These are phyloP conservation scores for Pouteria glomerata DNA, from an alignment of 148 eudicot genomes.

Conservation along the genomic window DNA sequence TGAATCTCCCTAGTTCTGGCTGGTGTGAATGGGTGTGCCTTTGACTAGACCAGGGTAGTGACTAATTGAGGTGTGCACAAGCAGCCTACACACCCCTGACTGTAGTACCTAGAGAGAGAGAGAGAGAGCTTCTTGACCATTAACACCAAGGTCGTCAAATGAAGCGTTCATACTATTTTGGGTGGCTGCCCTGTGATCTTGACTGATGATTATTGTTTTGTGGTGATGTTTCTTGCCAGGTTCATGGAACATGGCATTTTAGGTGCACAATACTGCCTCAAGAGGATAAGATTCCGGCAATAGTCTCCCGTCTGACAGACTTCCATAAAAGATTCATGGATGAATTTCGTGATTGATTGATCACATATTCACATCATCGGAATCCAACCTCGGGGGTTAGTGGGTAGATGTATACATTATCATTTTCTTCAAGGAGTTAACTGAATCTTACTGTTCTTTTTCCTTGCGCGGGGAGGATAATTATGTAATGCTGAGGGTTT, in stretches of 20 bases:
- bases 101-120: too few relatives aligned
- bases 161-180: background rate
- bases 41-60: too few relatives aligned
- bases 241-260: conserved; percentile 91
- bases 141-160: too few relatives aligned
- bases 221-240: conserved; percentile 30
- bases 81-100: too few relatives aligned
- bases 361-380: background rate
- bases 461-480: background rate
- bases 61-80: too few relatives aligned
- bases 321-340: conserved; percentile 83
- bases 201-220: background rate
- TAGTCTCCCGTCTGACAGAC: conserved; percentile 64
- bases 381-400: background rate
- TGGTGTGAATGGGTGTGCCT: too few relatives aligned
- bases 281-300: conserved; percentile 84
- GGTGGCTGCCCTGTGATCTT: background rate
- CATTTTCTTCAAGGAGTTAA: too few relatives aligned
- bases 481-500: background rate
- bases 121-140: too few relatives aligned
- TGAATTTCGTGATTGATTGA: conserved; percentile 49
- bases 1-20: too few relatives aligned
- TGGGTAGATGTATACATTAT: background rate
- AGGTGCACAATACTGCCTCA: conserved; percentile 94
- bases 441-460: background rate